phyloP scores from a whole-genome alignment of 345 rosid species.

The Pistacia vera region DNA sequence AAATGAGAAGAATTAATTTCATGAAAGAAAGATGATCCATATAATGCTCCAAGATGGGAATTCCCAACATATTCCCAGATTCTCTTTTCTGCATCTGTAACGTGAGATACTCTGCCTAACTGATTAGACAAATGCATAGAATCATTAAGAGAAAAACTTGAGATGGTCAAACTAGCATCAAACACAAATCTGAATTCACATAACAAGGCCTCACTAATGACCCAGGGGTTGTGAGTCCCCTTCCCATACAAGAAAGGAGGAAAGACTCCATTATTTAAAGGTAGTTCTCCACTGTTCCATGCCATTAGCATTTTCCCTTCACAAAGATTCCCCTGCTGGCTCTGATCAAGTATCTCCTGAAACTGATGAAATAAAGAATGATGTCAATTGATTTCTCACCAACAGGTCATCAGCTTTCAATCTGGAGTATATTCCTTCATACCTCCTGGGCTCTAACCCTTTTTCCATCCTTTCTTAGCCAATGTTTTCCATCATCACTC shows the following conservation, averaged over 20 bases:
- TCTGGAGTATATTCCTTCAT: constrained; percentile 33
- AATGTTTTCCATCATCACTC: constrained; percentile 53
- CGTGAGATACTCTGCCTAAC: constrained; percentile 21
- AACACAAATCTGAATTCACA: constrained; percentile 69
- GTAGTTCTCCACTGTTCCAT: constrained; percentile 64
- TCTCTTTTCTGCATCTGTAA: constrained; percentile 33
- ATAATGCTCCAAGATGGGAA: constrained; percentile 64
- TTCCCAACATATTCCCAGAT: constrained; percentile 81
- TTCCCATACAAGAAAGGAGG: constrained; percentile 86
- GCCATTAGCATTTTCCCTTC: constrained; percentile 64
- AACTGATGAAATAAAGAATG: constrained; percentile 48
- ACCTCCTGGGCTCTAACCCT: constrained; percentile 62
- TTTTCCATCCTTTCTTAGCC: constrained; percentile 56
- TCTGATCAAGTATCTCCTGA: constrained; percentile 61
- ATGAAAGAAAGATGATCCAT: constrained; percentile 61
- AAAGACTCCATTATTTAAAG: constrained; percentile 69
- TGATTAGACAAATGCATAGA: constrained; percentile 19
- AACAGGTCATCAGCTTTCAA: constrained; percentile 22
- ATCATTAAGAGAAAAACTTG: constrained; percentile 47
- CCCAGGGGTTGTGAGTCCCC: constrained; percentile 68
- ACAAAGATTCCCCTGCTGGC: constrained; percentile 38
- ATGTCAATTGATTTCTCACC: constrained; percentile 27
- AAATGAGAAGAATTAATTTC: constrained; percentile 39
- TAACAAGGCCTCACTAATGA: constrained; percentile 65
- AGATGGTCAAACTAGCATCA: constrained; percentile 73